phyloP scores from a whole-genome alignment of 2,329 filamentous ascomycete species.

The Fonsecaea erecta region DNA sequence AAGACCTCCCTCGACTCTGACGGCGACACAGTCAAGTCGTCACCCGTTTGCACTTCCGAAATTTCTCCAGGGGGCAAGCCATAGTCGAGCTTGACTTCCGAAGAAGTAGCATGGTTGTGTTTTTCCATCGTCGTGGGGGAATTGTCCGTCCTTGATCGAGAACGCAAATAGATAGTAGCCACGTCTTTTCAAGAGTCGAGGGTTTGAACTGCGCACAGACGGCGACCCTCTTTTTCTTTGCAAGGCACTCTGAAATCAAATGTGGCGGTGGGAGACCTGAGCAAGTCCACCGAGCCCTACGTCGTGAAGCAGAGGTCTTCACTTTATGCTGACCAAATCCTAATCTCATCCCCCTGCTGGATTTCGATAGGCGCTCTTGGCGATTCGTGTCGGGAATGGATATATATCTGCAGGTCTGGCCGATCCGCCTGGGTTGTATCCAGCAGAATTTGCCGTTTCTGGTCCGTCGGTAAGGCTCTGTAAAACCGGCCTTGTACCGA shows the following conservation, averaged over 20 bases:
- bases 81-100: slow-evolving; percentile 5
- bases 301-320: background rate
- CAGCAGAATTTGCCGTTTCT: too few relatives aligned
- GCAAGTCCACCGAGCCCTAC: background rate
- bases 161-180: background rate
- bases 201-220: background rate
- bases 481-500: background rate
- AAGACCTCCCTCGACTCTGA: slow-evolving; percentile 8
- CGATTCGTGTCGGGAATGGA: background rate
- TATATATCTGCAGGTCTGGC: background rate
- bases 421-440: too few relatives aligned
- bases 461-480: background rate
- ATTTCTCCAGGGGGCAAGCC: background rate
- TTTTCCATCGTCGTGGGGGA: background rate
- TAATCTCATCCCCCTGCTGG: background rate
- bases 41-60: background rate
- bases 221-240: background rate
- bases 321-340: slow-evolving; percentile 2
- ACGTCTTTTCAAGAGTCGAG: background rate
- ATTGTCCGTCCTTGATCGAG: background rate
- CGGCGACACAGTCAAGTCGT: slow-evolving; percentile 1
- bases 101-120: background rate
- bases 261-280: background rate
- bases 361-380: background rate
- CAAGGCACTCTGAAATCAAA: background rate